Base-by-base conservation (phyloP, 257 asterid species). In the Solanum chiquidenum region DNA sequence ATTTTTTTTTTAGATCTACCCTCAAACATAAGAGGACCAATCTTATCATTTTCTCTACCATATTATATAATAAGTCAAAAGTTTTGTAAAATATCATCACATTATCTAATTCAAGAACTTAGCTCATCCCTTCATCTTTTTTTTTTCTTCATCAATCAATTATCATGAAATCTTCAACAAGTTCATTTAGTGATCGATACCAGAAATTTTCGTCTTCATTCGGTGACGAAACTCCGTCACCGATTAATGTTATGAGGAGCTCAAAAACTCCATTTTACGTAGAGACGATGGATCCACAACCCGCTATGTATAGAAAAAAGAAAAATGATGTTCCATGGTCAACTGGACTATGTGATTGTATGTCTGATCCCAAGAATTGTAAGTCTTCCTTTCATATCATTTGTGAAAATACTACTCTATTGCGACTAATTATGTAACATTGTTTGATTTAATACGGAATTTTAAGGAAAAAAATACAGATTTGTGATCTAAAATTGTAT, bases 291-390 rank as follows among this genome's bases (percentile, higher is more conserved):
- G 68, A 49, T 8, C 68, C 9, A 7, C 68, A 20, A 13, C 68
- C 37, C 2, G 42, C 37, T 86, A 46, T 27, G 20, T 87, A 44
- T n/a, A 16, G 34, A 18, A 93, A 89, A 52, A 88, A 91, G 9
- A 92, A 91, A 89, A 58, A 88, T 14, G 88, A 68, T 46, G 91
- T 71, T 62, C 94, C 95, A 44, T 96, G 99, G 99, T 94, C 99
- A 16, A 91, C 98, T 0, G 99, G 98, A 80, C 91, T 96, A 5
- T 96, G 86, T 23, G 96, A 89, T 85, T 96, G 99, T 93, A 89
- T 89, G 73, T 94, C 97, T 58, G 99, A 96, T 72, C 42, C 85
- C 84, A 87, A 87, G 3, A 95, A 92, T 88, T 96, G 99, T 96
- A 77, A 92, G 98, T 71, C 34, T n/a, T 62, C 29, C 29, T 58